Conservation (phyloP, 768 basidiomycete genomes). For the Russula emetica region DNA sequence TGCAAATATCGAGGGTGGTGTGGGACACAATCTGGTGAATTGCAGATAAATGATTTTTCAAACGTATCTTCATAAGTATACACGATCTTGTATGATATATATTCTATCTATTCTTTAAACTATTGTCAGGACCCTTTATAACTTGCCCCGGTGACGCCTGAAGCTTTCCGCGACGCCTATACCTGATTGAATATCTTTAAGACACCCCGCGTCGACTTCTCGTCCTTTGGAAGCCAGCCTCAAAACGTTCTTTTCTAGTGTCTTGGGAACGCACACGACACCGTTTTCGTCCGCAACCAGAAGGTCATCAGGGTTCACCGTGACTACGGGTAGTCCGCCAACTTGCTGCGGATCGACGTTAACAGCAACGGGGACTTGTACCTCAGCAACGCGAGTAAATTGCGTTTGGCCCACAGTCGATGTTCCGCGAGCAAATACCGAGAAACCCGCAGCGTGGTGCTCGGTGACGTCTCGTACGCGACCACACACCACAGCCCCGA, state of each 20-base stretch:
- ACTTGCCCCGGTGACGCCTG: slow-evolving; percentile 62
- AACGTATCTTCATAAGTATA: slow-evolving; percentile 1
- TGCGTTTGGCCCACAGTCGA: slow-evolving; percentile 85
- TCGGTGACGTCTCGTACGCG: slow-evolving; percentile 82
- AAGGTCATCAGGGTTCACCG: slow-evolving; percentile 71
- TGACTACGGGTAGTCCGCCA: slow-evolving; percentile 49
- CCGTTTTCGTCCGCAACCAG: slow-evolving; percentile 88
- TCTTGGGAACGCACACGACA: slow-evolving; percentile 72
- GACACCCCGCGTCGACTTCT: slow-evolving; percentile 65
- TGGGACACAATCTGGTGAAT: background rate
- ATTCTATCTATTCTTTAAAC: slow-evolving; percentile 12
- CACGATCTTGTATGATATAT: background rate
- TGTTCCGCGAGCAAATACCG: slow-evolving; percentile 76
- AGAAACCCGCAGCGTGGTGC: slow-evolving; percentile 63
- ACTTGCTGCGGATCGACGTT: slow-evolving; percentile 33
- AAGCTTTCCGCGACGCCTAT: slow-evolving; percentile 75
- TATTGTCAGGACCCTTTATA: slow-evolving; percentile 33
- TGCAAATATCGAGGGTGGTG: slow-evolving; percentile 19
- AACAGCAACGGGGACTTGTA: slow-evolving; percentile 62
- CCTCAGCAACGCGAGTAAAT: slow-evolving; percentile 73
- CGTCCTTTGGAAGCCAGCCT: slow-evolving; percentile 54
- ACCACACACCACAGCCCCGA: slow-evolving; percentile 78
- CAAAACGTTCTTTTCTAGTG: slow-evolving; percentile 50
- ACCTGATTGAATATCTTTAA: slow-evolving; percentile 71
- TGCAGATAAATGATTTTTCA: background rate